Evolutionary conservation across 2,329 filamentous ascomycete genomes (phyloP).

Genomic region (Fusarium sp.): DNA sequence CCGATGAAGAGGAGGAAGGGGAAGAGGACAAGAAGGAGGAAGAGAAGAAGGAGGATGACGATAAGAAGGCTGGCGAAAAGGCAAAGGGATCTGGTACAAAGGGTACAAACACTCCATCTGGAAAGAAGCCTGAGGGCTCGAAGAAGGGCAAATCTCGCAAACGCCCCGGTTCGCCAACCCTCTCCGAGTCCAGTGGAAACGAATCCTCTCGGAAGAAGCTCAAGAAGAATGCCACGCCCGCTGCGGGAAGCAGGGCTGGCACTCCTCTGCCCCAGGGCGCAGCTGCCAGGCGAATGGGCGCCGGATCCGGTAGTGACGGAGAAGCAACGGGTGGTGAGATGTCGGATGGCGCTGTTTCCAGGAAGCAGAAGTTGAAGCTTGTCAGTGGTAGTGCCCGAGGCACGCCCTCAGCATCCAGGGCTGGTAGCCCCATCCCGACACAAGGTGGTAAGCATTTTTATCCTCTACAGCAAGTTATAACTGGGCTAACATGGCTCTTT

Average conservation of each 20-base stretch:
- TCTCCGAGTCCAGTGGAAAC: slow-evolving; percentile 90
- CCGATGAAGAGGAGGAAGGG: slow-evolving; percentile 49
- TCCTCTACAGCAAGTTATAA: neutral
- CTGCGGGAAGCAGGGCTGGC: slow-evolving; percentile 61
- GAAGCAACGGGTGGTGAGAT: slow-evolving; percentile 74
- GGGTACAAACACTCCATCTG: slow-evolving; percentile 66
- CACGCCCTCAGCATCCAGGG: slow-evolving; percentile 66
- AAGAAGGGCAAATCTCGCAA: slow-evolving; percentile 74
- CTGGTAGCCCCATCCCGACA: slow-evolving; percentile 64
- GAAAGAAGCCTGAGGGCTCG: slow-evolving; percentile 53
- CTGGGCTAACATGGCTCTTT: slow-evolving; percentile 17
- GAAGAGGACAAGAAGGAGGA: slow-evolving; percentile 54
- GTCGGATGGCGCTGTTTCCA: slow-evolving; percentile 61
- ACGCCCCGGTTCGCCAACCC: slow-evolving; percentile 82
- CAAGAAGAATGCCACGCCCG: slow-evolving; percentile 66
- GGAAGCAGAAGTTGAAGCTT: slow-evolving; percentile 65
- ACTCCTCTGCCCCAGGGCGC: slow-evolving; percentile 59
- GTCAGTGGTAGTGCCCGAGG: slow-evolving; percentile 56
- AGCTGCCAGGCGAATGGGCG: slow-evolving; percentile 55
- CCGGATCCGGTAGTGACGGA: slow-evolving; percentile 73
- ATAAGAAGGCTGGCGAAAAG: slow-evolving; percentile 66
- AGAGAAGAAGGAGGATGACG: slow-evolving; percentile 61
- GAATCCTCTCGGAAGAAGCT: slow-evolving; percentile 83
- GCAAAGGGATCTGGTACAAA: slow-evolving; percentile 66
- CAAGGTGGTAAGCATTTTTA: slow-evolving; percentile 49